Evolutionary conservation across 1,284 basidiomycete genomes (phyloP).

Genomic region (Boletus mariae): DNA sequence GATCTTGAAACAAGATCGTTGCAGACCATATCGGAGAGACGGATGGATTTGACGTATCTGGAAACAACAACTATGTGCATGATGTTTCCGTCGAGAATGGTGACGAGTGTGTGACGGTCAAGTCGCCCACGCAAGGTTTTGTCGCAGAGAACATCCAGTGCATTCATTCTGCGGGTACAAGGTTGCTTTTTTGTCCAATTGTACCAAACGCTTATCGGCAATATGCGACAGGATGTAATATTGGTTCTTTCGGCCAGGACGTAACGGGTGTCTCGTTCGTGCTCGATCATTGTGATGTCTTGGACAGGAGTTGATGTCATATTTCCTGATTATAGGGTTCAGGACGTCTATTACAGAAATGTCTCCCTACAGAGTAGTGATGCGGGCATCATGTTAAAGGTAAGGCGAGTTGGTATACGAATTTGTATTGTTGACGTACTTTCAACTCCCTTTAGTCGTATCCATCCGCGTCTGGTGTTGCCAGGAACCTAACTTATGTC

Average conservation of each 20-base stretch:
- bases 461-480: conserved; percentile 8
- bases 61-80: conserved; percentile 15
- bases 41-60: conserved; percentile 16
- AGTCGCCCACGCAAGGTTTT: conserved; percentile 13
- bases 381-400: conserved; percentile 12
- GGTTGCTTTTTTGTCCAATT: neutral
- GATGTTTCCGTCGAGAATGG: conserved; percentile 21
- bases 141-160: conserved; percentile 14
- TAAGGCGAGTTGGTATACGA: neutral
- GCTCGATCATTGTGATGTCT: neutral
- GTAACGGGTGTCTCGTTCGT: conserved; percentile 5
- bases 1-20: conserved; percentile 5
- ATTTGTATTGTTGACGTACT: neutral
- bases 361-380: neutral
- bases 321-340: neutral
- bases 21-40: conserved; percentile 16
- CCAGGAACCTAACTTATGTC: conserved; percentile 13
- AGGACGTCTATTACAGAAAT: conserved; percentile 12
- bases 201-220: neutral
- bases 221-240: conserved; percentile 15
- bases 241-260: conserved; percentile 12
- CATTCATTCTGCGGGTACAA: conserved; percentile 11
- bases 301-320: neutral
- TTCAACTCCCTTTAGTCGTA: conserved; percentile 5
- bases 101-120: conserved; percentile 20